Conservation (phyloP, 768 basidiomycete species). For the Amanita muscaria region DNA sequence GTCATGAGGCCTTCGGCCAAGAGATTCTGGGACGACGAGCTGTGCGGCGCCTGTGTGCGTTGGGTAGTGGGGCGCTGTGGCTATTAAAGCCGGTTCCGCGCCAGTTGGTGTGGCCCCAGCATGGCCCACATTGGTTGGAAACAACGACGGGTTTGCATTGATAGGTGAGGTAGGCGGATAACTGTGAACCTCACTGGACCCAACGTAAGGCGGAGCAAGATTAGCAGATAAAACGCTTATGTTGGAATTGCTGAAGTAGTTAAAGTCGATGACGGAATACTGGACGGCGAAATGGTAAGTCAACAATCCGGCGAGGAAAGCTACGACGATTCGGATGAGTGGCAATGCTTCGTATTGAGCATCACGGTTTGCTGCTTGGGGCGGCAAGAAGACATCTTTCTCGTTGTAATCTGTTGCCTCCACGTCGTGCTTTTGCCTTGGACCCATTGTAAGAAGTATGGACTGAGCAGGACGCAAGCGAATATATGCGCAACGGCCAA, state of each 20-base stretch:
- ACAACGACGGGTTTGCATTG: slow-evolving; percentile 61
- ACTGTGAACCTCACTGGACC: slow-evolving; percentile 58
- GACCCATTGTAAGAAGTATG: too few relatives aligned
- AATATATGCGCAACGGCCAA: too few relatives aligned
- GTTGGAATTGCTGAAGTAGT: slow-evolving; percentile 25
- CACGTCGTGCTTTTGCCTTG: slow-evolving; percentile 5
- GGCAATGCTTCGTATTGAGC: slow-evolving; percentile 28
- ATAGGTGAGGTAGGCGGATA: slow-evolving; percentile 72
- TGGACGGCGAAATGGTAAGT: slow-evolving; percentile 45
- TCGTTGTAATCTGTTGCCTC: slow-evolving; percentile 12
- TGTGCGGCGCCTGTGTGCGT: slow-evolving; percentile 61
- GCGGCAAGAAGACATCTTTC: slow-evolving; percentile 22
- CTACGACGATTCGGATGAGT: slow-evolving; percentile 30
- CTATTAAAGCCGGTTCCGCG: slow-evolving; percentile 63
- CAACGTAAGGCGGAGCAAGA: slow-evolving; percentile 55
- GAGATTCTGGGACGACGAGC: slow-evolving; percentile 42
- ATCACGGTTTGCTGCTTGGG: slow-evolving; percentile 11
- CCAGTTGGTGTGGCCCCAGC: slow-evolving; percentile 74
- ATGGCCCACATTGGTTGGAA: slow-evolving; percentile 73
- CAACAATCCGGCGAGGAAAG: slow-evolving; percentile 47
- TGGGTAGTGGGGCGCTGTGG: slow-evolving; percentile 73
- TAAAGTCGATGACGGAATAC: slow-evolving; percentile 33
- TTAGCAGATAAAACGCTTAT: slow-evolving; percentile 12
- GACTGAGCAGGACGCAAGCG: too few relatives aligned
- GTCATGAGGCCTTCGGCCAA: slow-evolving; percentile 18